Percentiles rank a stretch among this genome's conserved stretches.
phyloP scores from a whole-genome alignment of 148 eudicot genomes.

The Dysphania ambrosioides region DNA sequence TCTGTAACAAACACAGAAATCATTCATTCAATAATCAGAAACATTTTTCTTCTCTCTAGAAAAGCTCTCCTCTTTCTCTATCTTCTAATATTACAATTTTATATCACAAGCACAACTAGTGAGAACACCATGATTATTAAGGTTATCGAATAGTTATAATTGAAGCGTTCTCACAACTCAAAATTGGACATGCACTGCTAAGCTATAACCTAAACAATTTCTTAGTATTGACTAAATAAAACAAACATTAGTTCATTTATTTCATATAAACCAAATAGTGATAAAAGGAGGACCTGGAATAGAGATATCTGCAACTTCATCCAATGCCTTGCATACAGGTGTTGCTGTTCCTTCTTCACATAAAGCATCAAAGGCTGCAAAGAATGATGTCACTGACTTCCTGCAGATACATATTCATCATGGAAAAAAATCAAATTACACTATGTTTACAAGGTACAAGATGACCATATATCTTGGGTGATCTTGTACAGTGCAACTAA shows the following conservation, averaged over 20 bases:
- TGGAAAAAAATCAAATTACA: constrained; percentile 16
- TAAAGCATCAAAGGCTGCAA: constrained; percentile 89
- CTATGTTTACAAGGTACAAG: not conserved
- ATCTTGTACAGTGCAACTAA: not conserved
- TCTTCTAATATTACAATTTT: too few species aligned
- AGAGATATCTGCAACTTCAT: constrained; percentile 80
- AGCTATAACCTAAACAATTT: not conserved
- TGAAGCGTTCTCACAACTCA: too few species aligned
- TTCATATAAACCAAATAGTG: not conserved
- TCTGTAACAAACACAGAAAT: too few species aligned
- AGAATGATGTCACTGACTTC: constrained; percentile 88
- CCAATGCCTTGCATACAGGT: constrained; percentile 82
- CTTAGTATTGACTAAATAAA: not conserved
- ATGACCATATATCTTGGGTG: not conserved
- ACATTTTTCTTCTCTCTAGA: too few species aligned
- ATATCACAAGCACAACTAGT: too few species aligned
- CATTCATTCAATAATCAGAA: too few species aligned
- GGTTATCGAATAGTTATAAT: too few species aligned
- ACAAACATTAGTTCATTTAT: not conserved
- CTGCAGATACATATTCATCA: constrained; percentile 33
- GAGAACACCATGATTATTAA: too few species aligned
- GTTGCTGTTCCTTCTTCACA: constrained; percentile 99
- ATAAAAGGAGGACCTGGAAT: constrained; percentile 54
- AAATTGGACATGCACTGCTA: too few species aligned
- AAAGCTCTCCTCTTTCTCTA: too few species aligned